A percentile compares a stretch with the other conserved stretches of the same genome.
phyloP scores from a whole-genome alignment of 2,329 filamentous ascomycete species.

The Colletotrichum graminicola region DNA sequence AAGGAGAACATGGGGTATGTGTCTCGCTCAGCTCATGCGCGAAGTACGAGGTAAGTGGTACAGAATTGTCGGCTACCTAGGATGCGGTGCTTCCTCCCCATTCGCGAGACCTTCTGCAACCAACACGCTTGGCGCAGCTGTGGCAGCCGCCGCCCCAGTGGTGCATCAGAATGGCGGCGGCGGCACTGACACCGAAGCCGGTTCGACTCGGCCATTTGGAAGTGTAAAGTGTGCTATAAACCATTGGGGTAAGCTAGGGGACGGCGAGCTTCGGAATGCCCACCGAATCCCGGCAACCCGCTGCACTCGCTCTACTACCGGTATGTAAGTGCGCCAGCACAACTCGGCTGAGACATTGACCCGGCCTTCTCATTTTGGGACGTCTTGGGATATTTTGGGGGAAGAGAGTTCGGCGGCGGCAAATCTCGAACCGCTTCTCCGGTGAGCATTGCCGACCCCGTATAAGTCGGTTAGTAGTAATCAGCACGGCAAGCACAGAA shows the following conservation, averaged over 20 bases:
- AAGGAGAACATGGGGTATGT: neutral
- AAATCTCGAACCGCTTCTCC: neutral
- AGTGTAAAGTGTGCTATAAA: neutral
- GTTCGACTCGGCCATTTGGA: neutral
- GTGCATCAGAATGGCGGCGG: neutral
- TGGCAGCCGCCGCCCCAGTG: conserved; percentile 7
- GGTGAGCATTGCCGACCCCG: neutral
- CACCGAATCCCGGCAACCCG: neutral
- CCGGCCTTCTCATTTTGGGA: neutral
- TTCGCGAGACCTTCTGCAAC: neutral
- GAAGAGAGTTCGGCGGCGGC: neutral
- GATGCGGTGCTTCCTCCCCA: no score
- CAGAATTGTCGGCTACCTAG: no score
- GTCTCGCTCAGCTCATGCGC: neutral
- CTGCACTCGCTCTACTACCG: neutral
- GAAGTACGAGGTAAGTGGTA: neutral
- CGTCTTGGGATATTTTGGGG: neutral
- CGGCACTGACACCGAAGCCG: conserved; percentile 18
- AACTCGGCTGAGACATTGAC: neutral
- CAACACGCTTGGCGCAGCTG: neutral
- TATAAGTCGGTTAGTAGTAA: neutral
- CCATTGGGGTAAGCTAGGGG: neutral
- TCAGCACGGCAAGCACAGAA: conserved; percentile 6
- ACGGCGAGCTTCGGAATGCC: neutral
- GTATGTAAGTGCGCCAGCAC: neutral